Percentiles rank a stretch among this genome's conserved stretches.
Conservation (phyloP, 768 basidiomycete genomes). For the Russula griseocarnosa region DNA sequence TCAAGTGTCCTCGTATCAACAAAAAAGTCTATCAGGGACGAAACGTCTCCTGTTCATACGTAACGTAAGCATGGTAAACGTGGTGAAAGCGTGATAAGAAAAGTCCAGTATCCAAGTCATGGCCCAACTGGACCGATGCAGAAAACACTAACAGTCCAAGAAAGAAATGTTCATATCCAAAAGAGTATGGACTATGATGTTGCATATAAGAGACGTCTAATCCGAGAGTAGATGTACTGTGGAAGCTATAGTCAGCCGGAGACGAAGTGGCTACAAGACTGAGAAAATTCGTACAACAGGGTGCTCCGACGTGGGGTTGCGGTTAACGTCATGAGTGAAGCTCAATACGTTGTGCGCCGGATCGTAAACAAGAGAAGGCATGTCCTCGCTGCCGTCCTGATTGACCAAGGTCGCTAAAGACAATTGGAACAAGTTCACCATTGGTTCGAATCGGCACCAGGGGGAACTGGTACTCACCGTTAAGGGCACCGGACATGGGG, state of each 20-base stretch:
- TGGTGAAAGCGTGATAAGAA: not conserved
- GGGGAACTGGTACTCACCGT: not conserved
- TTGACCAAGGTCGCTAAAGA: not conserved
- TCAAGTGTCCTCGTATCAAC: not conserved
- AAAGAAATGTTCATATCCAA: not conserved
- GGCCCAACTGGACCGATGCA: not conserved
- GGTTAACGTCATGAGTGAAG: not conserved
- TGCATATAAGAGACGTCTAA: not conserved
- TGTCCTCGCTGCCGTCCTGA: not conserved
- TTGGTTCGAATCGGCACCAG: not conserved
- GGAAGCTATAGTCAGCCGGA: not conserved
- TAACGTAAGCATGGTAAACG: not conserved
- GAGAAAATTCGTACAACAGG: not conserved
- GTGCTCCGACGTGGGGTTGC: not conserved
- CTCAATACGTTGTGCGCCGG: not conserved
- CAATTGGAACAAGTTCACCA: not conserved
- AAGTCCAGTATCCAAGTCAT: not conserved
- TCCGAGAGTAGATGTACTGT: not conserved
- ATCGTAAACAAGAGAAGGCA: not conserved
- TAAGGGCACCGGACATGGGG: not conserved
- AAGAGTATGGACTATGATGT: not conserved
- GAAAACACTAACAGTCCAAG: not conserved
- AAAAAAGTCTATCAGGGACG: not conserved
- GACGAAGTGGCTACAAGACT: too few species aligned
- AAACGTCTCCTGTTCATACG: not conserved